Percentiles rank a stretch among this genome's conserved stretches.
Evolutionary conservation across 805 yeast genomes (phyloP).

Genomic region (Komagataella pastoris): DNA sequence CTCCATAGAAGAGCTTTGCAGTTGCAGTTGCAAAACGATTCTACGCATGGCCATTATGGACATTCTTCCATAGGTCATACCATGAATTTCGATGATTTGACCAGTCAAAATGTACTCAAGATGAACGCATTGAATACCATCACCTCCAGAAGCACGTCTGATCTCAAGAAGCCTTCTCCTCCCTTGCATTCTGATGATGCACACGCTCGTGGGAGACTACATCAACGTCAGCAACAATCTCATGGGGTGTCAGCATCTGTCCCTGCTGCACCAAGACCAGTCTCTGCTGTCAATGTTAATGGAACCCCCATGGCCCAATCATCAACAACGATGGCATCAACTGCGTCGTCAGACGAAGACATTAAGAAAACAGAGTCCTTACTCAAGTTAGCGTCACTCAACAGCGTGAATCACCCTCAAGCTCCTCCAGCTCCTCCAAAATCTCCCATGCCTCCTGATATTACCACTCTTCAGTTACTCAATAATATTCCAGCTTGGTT

Average conservation of each 20-base stretch:
- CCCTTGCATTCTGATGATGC: not conserved
- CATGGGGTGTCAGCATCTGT: not conserved
- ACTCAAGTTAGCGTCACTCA: slow-evolving; percentile 1
- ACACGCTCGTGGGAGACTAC: not conserved
- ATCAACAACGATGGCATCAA: slow-evolving; percentile 7
- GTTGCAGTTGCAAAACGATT: slow-evolving; percentile 5
- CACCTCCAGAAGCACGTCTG: slow-evolving; percentile 24
- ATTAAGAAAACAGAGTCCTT: not conserved
- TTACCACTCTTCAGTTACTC: slow-evolving; percentile 41
- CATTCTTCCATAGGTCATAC: not conserved
- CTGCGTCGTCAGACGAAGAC: not conserved
- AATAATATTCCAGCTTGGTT: slow-evolving; percentile 87
- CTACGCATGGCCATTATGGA: not conserved
- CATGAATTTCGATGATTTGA: slow-evolving; percentile 7
- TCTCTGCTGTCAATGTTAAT: not conserved
- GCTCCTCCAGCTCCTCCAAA: slow-evolving; percentile 12
- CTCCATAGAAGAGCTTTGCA: slow-evolving; percentile 10
- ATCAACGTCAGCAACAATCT: not conserved
- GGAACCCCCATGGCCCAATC: not conserved
- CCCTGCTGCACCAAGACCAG: not conserved
- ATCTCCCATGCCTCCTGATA: slow-evolving; percentile 34
- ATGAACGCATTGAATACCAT: slow-evolving; percentile 58
- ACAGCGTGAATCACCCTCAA: slow-evolving; percentile 5
- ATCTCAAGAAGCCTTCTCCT: not conserved
- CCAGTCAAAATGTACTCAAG: slow-evolving; percentile 30